Conservation (phyloP, 768 basidiomycete genomes). For the Coprinellus micaceus region DNA sequence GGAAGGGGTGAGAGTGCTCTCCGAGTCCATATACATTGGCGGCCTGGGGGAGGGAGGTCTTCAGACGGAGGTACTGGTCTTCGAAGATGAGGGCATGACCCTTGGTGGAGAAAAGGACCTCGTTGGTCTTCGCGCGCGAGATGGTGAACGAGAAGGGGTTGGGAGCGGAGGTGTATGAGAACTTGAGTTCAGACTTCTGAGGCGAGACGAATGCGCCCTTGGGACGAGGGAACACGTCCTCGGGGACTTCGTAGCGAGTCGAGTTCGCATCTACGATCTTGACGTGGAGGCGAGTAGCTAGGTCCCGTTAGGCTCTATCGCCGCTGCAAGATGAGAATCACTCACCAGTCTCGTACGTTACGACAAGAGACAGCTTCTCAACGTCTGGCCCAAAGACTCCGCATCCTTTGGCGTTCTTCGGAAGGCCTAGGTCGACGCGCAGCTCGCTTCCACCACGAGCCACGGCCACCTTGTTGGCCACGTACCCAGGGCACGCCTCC, state of each 20-base stretch:
- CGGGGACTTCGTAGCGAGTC: slow-evolving; percentile 61
- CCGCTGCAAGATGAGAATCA: neutral
- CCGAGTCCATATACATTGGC: slow-evolving; percentile 79
- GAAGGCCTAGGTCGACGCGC: slow-evolving; percentile 52
- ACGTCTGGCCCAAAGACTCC: slow-evolving; percentile 58
- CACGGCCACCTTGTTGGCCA: slow-evolving; percentile 40
- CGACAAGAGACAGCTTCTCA: slow-evolving; percentile 41
- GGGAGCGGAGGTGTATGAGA: slow-evolving; percentile 56
- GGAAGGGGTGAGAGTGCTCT: slow-evolving; percentile 68
- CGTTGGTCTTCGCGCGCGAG: slow-evolving; percentile 41
- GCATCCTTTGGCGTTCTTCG: slow-evolving; percentile 38
- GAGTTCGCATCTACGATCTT: slow-evolving; percentile 53
- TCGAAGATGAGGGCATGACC: slow-evolving; percentile 68
- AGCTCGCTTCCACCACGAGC: slow-evolving; percentile 35
- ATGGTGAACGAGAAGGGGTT: slow-evolving; percentile 64
- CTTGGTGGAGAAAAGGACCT: slow-evolving; percentile 60
- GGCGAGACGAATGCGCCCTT: slow-evolving; percentile 25
- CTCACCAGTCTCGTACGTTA: slow-evolving; percentile 59
- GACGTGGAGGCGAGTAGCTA: slow-evolving; percentile 58
- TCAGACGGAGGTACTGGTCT: slow-evolving; percentile 71
- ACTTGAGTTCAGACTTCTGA: slow-evolving; percentile 42
- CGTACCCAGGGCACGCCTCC: slow-evolving; percentile 62
- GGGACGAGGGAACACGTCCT: slow-evolving; percentile 57
- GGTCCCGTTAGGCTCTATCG: too few relatives aligned
- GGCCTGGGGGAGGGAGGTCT: slow-evolving; percentile 52